Evolutionary conservation across 2,329 filamentous ascomycete genomes (phyloP).

Genomic region (Aureobasidium sp.): DNA sequence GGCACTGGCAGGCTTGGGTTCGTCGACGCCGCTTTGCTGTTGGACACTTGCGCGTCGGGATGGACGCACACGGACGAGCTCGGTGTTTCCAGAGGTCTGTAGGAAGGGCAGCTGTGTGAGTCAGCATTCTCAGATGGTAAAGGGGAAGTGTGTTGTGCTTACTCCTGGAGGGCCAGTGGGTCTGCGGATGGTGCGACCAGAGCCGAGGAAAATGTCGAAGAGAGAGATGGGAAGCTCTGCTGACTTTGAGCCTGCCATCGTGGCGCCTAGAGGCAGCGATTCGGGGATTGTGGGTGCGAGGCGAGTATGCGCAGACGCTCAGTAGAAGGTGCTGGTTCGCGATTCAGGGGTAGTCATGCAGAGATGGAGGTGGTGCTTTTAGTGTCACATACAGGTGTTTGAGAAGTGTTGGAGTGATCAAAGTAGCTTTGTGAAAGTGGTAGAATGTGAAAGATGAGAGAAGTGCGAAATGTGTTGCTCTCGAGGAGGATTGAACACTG

Average conservation of each 20-base stretch:
- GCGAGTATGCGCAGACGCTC: neutral
- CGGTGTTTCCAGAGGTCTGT: neutral
- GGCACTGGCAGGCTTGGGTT: neutral
- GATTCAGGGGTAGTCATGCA: neutral
- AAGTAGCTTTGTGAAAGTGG: neutral
- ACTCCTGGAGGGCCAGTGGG: conserved; percentile 6
- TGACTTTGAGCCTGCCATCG: neutral
- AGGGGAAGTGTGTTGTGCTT: neutral
- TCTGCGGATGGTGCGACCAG: conserved; percentile 9
- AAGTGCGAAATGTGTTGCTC: neutral
- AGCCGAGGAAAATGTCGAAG: conserved; percentile 11
- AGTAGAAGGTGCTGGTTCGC: neutral
- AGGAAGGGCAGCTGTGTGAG: neutral
- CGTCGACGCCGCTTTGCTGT: neutral
- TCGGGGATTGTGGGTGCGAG: neutral
- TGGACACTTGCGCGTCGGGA: neutral
- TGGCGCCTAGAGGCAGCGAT: neutral
- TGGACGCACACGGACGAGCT: neutral
- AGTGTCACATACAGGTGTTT: neutral
- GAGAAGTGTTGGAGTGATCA: neutral
- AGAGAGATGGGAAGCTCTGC: neutral
- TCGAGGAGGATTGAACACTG: neutral
- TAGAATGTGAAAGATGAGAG: neutral
- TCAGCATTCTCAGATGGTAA: neutral
- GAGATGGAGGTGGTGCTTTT: neutral